A percentile compares a stretch with the other conserved stretches of the same genome.
phyloP scores from a whole-genome alignment of 805 yeast genomes.

The Lachancea sp. region DNA sequence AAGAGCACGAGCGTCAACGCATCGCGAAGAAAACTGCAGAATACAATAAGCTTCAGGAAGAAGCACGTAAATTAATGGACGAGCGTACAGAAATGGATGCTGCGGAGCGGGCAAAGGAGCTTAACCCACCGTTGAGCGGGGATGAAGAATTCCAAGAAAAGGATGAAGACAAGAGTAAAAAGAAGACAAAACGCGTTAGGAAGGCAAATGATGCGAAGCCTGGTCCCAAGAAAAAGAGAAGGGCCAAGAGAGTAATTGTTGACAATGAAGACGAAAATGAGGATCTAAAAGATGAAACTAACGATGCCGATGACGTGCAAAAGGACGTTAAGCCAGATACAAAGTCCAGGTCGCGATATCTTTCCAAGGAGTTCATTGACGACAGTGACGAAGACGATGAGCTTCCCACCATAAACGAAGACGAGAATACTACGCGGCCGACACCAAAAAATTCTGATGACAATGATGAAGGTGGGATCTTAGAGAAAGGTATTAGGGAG shows the following conservation, averaged over 20 bases:
- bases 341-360: slow-evolving; percentile 22
- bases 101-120: slow-evolving; percentile 36
- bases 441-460: slow-evolving; percentile 14
- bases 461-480: slow-evolving; percentile 16
- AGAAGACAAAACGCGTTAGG: slow-evolving; percentile 25
- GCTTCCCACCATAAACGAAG: slow-evolving; percentile 15
- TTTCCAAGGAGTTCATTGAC: slow-evolving; percentile 37
- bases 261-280: slow-evolving; percentile 39
- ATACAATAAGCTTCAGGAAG: slow-evolving; percentile 46
- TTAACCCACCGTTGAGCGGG: slow-evolving; percentile 32
- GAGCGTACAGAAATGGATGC: slow-evolving; percentile 44
- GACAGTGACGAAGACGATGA: slow-evolving; percentile 40
- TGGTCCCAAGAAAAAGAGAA: slow-evolving; percentile 33
- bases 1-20: slow-evolving; percentile 41
- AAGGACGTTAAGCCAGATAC: slow-evolving; percentile 19
- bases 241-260: slow-evolving; percentile 37
- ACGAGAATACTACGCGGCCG: slow-evolving; percentile 23
- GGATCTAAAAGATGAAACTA: slow-evolving; percentile 16
- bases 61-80: slow-evolving; percentile 51
- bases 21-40: slow-evolving; percentile 47
- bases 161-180: slow-evolving; percentile 24
- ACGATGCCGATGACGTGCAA: slow-evolving; percentile 26
- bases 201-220: slow-evolving; percentile 18
- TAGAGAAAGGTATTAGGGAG: not conserved
- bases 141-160: slow-evolving; percentile 32